Evolutionary conservation across 139 green algal species (phyloP).

Genomic region (Marvania coccoides): DNA sequence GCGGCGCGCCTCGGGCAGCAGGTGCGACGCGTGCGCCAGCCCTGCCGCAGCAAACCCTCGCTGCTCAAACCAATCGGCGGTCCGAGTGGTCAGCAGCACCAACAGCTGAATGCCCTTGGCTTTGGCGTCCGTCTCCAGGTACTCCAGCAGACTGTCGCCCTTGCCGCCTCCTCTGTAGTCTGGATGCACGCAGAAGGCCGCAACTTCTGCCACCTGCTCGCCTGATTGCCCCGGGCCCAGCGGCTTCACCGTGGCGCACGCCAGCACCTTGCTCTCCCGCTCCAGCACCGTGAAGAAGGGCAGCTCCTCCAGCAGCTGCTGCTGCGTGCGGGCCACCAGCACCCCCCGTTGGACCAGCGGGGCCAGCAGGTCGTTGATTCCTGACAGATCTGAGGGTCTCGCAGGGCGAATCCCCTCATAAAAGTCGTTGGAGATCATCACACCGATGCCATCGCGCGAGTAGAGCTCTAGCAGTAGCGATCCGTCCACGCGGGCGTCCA

Average conservation of each 20-base stretch:
- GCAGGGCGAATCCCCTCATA: slow-evolving; percentile 87
- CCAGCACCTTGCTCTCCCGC: slow-evolving; percentile 59
- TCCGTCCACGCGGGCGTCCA: slow-evolving; percentile 14
- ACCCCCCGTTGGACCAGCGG: slow-evolving; percentile 53
- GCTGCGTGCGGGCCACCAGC: slow-evolving; percentile 20
- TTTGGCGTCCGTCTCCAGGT: slow-evolving; percentile 32
- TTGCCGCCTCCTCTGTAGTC: slow-evolving; percentile 69
- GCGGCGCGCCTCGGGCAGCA: slow-evolving; percentile 34
- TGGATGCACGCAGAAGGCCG: slow-evolving; percentile 76
- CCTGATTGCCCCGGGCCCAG: slow-evolving; percentile 35
- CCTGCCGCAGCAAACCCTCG: slow-evolving; percentile 44
- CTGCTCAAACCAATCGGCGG: slow-evolving; percentile 85
- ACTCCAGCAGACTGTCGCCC: slow-evolving; percentile 83
- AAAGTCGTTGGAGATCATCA: slow-evolving; percentile 89
- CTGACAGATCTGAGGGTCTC: slow-evolving; percentile 41
- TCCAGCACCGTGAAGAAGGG: slow-evolving; percentile 48
- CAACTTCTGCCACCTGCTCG: slow-evolving; percentile 65
- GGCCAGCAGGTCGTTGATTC: slow-evolving; percentile 48
- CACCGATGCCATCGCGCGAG: slow-evolving; percentile 83
- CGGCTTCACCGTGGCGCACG: slow-evolving; percentile 70
- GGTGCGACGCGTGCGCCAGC: slow-evolving; percentile 3
- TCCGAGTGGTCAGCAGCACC: slow-evolving; percentile 38
- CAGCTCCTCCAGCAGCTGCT: slow-evolving; percentile 35
- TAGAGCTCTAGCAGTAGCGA: slow-evolving; percentile 89
- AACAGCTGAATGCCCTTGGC: slow-evolving; percentile 30